Conservation (phyloP, 768 basidiomycete genomes). For the Phlebiopsis gigantea region DNA sequence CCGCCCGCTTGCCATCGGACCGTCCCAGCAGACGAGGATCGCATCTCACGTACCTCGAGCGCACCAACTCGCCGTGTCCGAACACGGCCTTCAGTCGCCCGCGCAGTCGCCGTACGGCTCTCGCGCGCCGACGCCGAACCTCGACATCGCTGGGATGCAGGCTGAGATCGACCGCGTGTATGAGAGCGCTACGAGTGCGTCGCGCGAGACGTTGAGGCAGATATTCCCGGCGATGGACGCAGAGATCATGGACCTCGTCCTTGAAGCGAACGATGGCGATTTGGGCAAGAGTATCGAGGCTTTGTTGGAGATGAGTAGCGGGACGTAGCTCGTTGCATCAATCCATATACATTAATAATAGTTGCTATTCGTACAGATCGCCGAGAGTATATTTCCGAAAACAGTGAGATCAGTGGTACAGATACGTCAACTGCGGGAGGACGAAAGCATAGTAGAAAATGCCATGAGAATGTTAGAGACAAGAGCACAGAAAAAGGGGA, state of each 20-base stretch:
- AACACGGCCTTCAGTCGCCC: background rate
- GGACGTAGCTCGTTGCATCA: slow-evolving; percentile 12
- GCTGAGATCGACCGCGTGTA: slow-evolving; percentile 76
- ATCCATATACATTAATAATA: background rate
- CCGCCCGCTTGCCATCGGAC: slow-evolving; percentile 44
- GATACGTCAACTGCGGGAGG: too few species aligned
- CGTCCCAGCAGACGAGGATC: slow-evolving; percentile 33
- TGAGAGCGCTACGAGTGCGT: slow-evolving; percentile 64
- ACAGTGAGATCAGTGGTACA: background rate
- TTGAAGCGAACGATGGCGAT: slow-evolving; percentile 87
- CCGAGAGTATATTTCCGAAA: background rate
- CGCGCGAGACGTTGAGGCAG: slow-evolving; percentile 73
- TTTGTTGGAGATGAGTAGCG: slow-evolving; percentile 64
- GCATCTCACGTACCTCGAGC: background rate
- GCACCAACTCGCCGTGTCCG: background rate
- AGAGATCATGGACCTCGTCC: slow-evolving; percentile 83
- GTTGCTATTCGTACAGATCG: background rate
- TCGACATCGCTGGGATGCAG: slow-evolving; percentile 68
- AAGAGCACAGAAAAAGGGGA: too few species aligned
- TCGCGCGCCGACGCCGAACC: slow-evolving; percentile 61
- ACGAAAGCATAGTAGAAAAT: too few species aligned
- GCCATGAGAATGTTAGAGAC: too few species aligned
- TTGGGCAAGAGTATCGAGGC: slow-evolving; percentile 86
- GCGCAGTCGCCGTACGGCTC: slow-evolving; percentile 39
- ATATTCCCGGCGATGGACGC: slow-evolving; percentile 83